Percentiles rank a stretch among this genome's conserved stretches.
Evolutionary conservation across 2,329 filamentous ascomycete genomes (phyloP).

Genomic region (Fusarium devonianum): DNA sequence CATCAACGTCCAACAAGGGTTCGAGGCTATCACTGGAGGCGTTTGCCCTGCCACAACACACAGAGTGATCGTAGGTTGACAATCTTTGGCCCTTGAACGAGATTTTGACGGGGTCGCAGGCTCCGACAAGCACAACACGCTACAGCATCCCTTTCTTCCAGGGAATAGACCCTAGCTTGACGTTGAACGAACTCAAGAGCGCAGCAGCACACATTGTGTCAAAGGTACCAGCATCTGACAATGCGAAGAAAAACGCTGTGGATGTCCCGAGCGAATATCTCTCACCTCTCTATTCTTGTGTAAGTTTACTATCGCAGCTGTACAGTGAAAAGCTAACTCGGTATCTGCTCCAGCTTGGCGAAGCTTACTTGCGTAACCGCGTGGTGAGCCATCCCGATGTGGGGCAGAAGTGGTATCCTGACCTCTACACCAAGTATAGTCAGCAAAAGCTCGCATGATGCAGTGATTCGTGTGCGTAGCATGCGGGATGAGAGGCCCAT

Average conservation of each 20-base stretch:
- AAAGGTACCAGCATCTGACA: neutral
- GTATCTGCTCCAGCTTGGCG: too few species aligned
- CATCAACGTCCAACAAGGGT: constrained; percentile 10
- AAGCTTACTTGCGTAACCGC: constrained; percentile 4
- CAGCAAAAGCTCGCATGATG: constrained; percentile 7
- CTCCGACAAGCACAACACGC: constrained; percentile 5
- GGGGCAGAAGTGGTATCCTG: constrained; percentile 10
- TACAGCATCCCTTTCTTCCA: constrained; percentile 11
- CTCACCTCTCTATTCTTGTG: constrained; percentile 4
- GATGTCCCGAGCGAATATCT: constrained; percentile 6
- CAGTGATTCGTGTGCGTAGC: too few species aligned
- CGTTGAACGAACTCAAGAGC: constrained; percentile 1
- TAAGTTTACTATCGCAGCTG: too few species aligned
- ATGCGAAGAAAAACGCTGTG: constrained; percentile 6
- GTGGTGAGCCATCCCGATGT: constrained; percentile 11
- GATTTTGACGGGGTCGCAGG: neutral
- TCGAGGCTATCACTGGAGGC: constrained; percentile 9
- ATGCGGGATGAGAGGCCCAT: too few species aligned
- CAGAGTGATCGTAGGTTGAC: neutral
- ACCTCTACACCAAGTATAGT: constrained; percentile 9
- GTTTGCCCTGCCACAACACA: constrained; percentile 6
- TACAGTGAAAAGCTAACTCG: rapidly evolving
- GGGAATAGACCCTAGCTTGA: constrained; percentile 7
- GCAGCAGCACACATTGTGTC: constrained; percentile 4
- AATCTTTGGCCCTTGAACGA: rapidly evolving